Percentiles rank a stretch among this genome's conserved stretches.
Conservation (phyloP, 306 rosid genomes). For the Dicorynia guianensis region DNA sequence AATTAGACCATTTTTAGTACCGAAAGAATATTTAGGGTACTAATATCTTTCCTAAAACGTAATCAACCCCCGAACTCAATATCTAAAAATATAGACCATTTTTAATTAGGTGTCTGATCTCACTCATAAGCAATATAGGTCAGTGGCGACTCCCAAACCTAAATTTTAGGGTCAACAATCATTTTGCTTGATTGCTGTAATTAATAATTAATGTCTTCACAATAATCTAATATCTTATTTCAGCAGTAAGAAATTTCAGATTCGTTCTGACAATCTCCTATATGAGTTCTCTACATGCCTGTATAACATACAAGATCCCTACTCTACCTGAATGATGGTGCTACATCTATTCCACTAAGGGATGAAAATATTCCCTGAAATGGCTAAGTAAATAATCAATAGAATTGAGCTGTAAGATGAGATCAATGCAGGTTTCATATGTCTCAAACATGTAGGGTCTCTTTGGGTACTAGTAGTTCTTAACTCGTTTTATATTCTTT, state of each 20-base stretch:
- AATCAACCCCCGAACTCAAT: too few relatives aligned
- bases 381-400: neutral
- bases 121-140: too few relatives aligned
- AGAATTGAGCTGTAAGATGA: neutral
- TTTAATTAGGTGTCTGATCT: too few relatives aligned
- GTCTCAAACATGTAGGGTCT: neutral
- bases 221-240: neutral
- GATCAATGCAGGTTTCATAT: neutral
- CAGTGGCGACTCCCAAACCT: too few relatives aligned
- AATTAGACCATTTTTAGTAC: too few relatives aligned
- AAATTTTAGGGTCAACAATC: too few relatives aligned
- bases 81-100: too few relatives aligned
- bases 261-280: neutral
- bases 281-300: neutral
- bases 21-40: too few relatives aligned
- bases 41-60: too few relatives aligned
- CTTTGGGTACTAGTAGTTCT: conserved; percentile 1
- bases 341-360: neutral
- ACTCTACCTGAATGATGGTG: conserved; percentile 7
- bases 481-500: neutral
- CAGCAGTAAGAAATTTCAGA: neutral
- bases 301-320: neutral
- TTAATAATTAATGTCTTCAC: conserved; percentile 6
- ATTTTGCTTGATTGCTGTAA: neutral
- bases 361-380: neutral